Conservation (phyloP, 1,139 yeast genomes). For the Suhomyces maxii region DNA sequence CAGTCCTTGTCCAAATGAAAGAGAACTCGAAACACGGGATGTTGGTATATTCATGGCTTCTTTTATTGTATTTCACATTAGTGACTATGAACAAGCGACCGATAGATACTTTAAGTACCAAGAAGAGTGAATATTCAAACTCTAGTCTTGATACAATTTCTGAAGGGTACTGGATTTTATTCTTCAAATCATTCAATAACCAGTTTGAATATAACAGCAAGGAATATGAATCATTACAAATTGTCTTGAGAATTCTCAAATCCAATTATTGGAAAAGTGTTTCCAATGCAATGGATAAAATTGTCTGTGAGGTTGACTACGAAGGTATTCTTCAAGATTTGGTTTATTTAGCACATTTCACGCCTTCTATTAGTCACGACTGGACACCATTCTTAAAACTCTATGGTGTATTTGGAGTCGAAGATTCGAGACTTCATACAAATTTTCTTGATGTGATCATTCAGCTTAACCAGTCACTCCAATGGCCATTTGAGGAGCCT, state of each 20-base stretch:
- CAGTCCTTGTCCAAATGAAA: conserved; percentile 8
- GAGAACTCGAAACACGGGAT: conserved; percentile 3
- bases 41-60: conserved; percentile 23
- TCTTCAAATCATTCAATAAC: conserved; percentile 3
- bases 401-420: conserved; percentile 17
- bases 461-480: conserved; percentile 25
- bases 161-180: conserved; percentile 14
- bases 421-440: conserved; percentile 21
- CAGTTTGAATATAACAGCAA: neutral
- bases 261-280: conserved; percentile 24
- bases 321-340: conserved; percentile 17
- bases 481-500: conserved; percentile 43
- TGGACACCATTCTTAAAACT: conserved; percentile 32
- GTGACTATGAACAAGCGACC: conserved; percentile 3
- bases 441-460: conserved; percentile 33
- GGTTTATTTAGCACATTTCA: conserved; percentile 16
- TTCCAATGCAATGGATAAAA: conserved; percentile 15
- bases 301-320: conserved; percentile 14
- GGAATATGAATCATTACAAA: conserved; percentile 17
- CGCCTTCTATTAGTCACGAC: conserved; percentile 13
- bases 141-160: neutral
- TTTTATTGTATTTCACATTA: conserved; percentile 23
- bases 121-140: neutral
- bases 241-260: conserved; percentile 16
- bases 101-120: neutral